A percentile compares a stretch with the other conserved stretches of the same genome.
phyloP scores from a whole-genome alignment of 2,329 filamentous ascomycete species.

The Talaromyces sp. region DNA sequence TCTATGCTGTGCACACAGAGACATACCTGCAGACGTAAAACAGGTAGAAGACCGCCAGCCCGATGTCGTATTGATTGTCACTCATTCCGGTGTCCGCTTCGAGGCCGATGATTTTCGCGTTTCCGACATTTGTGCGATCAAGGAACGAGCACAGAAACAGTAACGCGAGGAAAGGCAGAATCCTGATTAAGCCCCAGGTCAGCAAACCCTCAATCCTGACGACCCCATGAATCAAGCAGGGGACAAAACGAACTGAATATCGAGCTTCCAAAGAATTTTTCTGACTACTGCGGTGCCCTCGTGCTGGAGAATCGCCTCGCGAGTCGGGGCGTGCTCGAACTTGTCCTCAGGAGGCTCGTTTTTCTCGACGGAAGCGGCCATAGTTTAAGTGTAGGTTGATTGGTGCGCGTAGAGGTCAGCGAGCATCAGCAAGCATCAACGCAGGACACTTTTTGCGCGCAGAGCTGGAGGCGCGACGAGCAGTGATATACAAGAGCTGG shows the following conservation, averaged over 20 bases:
- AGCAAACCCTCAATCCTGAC: conserved; percentile 6
- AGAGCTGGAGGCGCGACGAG: neutral
- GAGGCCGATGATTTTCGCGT: conserved; percentile 60
- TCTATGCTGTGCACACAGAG: neutral
- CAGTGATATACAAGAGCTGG: neutral
- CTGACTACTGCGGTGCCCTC: conserved; percentile 27
- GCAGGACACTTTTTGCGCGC: neutral
- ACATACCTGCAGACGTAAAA: conserved; percentile 50
- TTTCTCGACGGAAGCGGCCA: conserved; percentile 14
- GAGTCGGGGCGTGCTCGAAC: conserved; percentile 17
- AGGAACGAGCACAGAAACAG: conserved; percentile 61
- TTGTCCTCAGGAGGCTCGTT: conserved; percentile 15
- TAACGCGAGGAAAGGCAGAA: conserved; percentile 57
- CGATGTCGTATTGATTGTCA: conserved; percentile 58
- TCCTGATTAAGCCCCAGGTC: conserved; percentile 31
- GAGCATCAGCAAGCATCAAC: neutral
- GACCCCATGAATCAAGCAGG: neutral
- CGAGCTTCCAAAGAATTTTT: conserved; percentile 48
- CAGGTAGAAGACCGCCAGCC: conserved; percentile 60
- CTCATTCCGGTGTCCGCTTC: conserved; percentile 53
- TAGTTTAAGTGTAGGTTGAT: neutral
- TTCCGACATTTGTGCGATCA: conserved; percentile 68
- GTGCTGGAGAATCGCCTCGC: conserved; percentile 12
- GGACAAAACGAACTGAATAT: conserved; percentile 38
- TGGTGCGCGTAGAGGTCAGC: neutral